Percentiles rank a stretch among this genome's conserved stretches.
These are phyloP conservation scores for Tulasnella sp. DNA, from an alignment of 768 basidiomycete species.

Conservation along the genomic window DNA sequence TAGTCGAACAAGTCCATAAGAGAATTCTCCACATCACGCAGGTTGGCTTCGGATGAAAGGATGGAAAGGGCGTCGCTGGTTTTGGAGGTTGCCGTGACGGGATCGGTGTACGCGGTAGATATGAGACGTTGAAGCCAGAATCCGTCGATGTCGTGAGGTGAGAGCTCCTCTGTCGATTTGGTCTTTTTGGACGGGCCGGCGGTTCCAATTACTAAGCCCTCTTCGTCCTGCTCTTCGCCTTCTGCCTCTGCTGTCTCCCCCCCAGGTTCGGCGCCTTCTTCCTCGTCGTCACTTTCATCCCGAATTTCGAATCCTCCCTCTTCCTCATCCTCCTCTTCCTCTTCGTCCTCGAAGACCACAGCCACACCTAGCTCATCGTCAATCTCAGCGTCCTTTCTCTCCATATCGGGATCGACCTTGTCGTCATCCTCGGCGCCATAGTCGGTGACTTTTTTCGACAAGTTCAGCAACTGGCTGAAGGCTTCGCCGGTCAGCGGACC, in stretches of 20 bases:
- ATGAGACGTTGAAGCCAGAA: slow-evolving; percentile 99
- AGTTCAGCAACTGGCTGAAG: slow-evolving; percentile 73
- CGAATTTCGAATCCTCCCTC: slow-evolving; percentile 84
- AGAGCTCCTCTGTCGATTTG: slow-evolving; percentile 59
- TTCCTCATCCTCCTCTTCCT: slow-evolving; percentile 75
- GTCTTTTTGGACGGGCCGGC: slow-evolving; percentile 39
- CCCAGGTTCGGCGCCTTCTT: slow-evolving; percentile 39
- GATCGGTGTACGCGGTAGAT: slow-evolving; percentile 83
- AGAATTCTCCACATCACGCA: slow-evolving; percentile 90
- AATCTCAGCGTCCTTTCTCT: slow-evolving; percentile 77
- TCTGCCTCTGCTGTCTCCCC: slow-evolving; percentile 39
- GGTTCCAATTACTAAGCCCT: slow-evolving; percentile 73
- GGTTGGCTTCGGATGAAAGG: slow-evolving; percentile 75
- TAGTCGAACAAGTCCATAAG: slow-evolving; percentile 97
- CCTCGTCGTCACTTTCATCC: slow-evolving; percentile 64
- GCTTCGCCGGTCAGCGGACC: slow-evolving; percentile 57
- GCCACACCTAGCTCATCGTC: slow-evolving; percentile 97
- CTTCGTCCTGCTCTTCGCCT: slow-evolving; percentile 38
- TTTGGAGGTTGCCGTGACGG: slow-evolving; percentile 89
- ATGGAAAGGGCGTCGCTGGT: slow-evolving; percentile 75
- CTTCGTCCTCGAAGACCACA: slow-evolving; percentile 96
- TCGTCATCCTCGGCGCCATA: slow-evolving; percentile 82
- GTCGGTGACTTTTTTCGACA: slow-evolving; percentile 94
- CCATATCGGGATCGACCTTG: slow-evolving; percentile 69
- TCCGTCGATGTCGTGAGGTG: slow-evolving; percentile 86